Evolutionary conservation across 2,329 filamentous ascomycete species (phyloP).

Genomic region (Trichoderma afroharzianum): DNA sequence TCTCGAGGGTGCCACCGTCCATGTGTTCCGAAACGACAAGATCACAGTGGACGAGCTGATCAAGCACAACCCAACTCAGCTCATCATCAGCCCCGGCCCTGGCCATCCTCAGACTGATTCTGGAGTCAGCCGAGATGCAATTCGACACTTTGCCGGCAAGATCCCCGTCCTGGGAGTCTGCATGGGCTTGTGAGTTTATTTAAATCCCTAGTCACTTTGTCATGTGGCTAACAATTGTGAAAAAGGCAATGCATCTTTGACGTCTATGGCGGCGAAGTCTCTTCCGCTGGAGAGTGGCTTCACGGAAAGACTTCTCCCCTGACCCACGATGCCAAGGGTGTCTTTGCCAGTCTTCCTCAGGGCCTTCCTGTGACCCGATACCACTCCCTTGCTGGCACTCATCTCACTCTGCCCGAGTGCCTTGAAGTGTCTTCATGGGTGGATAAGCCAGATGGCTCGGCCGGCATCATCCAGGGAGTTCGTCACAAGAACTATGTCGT

Average conservation of each 20-base stretch:
- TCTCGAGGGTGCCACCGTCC: constrained; percentile 89
- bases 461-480: constrained; percentile 93
- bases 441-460: constrained; percentile 68
- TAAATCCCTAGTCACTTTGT: not conserved
- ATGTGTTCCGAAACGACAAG: constrained; percentile 89
- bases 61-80: constrained; percentile 79
- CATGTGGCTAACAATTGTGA: constrained; percentile 7
- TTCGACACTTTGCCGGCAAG: constrained; percentile 87
- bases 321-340: constrained; percentile 85
- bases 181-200: constrained; percentile 79
- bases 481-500: constrained; percentile 86
- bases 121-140: constrained; percentile 88
- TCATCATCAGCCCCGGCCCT: constrained; percentile 92
- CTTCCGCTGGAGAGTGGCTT: constrained; percentile 90
- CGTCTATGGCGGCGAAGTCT: constrained; percentile 85
- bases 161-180: constrained; percentile 96
- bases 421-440: constrained; percentile 93
- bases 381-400: constrained; percentile 91
- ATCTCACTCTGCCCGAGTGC: constrained; percentile 77
- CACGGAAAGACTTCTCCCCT: constrained; percentile 95
- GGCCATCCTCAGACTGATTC: constrained; percentile 90
- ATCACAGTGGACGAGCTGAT: constrained; percentile 81
- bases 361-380: constrained; percentile 88
- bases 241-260: constrained; percentile 88
- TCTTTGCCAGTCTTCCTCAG: constrained; percentile 78